These are phyloP conservation scores for Entoloma clypeatum DNA, from an alignment of 1,284 basidiomycete species.

Conservation along the genomic window DNA sequence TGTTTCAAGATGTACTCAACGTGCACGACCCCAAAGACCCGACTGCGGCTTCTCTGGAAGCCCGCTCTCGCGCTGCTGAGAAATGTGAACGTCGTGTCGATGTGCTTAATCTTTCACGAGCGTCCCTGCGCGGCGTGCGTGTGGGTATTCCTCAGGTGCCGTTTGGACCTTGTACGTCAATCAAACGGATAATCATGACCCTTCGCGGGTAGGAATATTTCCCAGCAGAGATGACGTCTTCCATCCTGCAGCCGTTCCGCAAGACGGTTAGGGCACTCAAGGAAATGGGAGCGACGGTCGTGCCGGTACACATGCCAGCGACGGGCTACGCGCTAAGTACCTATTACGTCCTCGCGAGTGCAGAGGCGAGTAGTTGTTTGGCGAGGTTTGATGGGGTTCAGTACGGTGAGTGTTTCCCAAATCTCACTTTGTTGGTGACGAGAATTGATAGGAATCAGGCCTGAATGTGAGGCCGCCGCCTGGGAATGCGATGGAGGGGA, in stretches of 20 bases:
- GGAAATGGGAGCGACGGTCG: constrained; percentile 62
- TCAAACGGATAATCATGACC: constrained; percentile 1
- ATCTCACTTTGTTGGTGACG: neutral
- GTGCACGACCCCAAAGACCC: constrained; percentile 75
- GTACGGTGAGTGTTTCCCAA: constrained; percentile 43
- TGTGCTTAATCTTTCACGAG: constrained; percentile 11
- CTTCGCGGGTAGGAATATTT: constrained; percentile 66
- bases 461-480: constrained; percentile 41
- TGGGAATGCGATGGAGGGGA: constrained; percentile 35
- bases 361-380: constrained; percentile 93
- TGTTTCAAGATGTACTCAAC: constrained; percentile 60
- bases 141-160: constrained; percentile 52
- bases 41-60: constrained; percentile 55
- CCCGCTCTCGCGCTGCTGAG: constrained; percentile 32
- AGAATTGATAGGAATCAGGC: constrained; percentile 35
- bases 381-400: constrained; percentile 87
- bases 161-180: neutral
- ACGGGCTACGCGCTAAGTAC: constrained; percentile 82
- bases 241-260: constrained; percentile 47
- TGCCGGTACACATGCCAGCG: constrained; percentile 76
- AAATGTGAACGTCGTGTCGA: constrained; percentile 24
- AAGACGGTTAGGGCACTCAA: constrained; percentile 48
- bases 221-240: constrained; percentile 61
- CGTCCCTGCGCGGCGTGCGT: constrained; percentile 24
- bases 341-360: constrained; percentile 93